phyloP scores from a whole-genome alignment of 208 protist species.

The Trypanosoma lewisi region DNA sequence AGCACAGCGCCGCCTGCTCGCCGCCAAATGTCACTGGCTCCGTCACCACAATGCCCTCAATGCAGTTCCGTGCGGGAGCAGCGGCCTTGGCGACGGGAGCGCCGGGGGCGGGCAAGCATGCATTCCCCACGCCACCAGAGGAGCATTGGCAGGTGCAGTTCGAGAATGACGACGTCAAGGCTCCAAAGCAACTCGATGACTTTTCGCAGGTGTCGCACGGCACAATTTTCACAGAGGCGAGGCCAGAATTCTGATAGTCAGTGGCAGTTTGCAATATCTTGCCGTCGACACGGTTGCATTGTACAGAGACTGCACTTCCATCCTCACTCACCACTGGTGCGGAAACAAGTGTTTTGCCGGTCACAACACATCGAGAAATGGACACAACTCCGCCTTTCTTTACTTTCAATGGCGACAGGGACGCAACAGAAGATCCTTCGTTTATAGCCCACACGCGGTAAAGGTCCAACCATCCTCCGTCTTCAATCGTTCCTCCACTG shows the following conservation, averaged over 20 bases:
- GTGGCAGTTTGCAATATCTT: neutral
- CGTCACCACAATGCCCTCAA: neutral
- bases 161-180: conserved; percentile 5
- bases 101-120: conserved; percentile 14
- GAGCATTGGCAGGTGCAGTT: conserved; percentile 14
- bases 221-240: conserved; percentile 3
- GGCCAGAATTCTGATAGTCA: neutral
- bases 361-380: conserved; percentile 1
- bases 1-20: conserved; percentile 1
- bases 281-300: conserved; percentile 11
- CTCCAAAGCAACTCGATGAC: conserved; percentile 3
- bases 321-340: neutral
- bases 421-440: neutral
- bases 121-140: neutral
- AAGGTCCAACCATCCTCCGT: conserved; percentile 9
- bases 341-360: conserved; percentile 6
- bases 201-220: conserved; percentile 9
- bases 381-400: conserved; percentile 6
- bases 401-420: neutral
- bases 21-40: neutral
- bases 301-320: conserved; percentile 8
- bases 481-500: conserved; percentile 5
- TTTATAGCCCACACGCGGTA: neutral
- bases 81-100: conserved; percentile 2
- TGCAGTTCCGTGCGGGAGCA: neutral